These are phyloP conservation scores for Lentinus brumalis DNA, from an alignment of 768 basidiomycete genomes.

Conservation along the genomic window DNA sequence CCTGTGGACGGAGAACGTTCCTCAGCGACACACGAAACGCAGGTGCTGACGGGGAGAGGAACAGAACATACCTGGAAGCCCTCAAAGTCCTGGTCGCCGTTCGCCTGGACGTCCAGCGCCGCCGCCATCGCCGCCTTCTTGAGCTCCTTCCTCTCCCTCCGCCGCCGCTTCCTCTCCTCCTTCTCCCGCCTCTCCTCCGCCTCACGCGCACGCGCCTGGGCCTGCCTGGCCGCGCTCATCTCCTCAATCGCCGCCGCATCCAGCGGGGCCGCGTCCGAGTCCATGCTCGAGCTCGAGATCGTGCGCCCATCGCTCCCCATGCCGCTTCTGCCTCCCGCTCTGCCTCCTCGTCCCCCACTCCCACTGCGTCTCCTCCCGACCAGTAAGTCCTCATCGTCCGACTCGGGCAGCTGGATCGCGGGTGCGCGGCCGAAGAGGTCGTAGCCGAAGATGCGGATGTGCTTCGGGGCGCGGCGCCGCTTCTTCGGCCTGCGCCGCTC, in stretches of 20 bases:
- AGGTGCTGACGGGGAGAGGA: too few species aligned
- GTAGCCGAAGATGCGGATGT: conserved; percentile 64
- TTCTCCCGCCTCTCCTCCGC: conserved; percentile 42
- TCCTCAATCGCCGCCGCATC: conserved; percentile 58
- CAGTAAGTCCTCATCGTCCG: conserved; percentile 39
- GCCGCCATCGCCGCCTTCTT: conserved; percentile 43
- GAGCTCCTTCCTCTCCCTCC: conserved; percentile 48
- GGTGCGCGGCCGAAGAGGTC: conserved; percentile 66
- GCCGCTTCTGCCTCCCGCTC: not conserved
- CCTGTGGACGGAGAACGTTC: conserved; percentile 12
- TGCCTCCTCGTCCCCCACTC: not conserved
- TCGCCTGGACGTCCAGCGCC: conserved; percentile 32
- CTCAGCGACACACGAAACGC: too few species aligned
- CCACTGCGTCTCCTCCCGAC: not conserved
- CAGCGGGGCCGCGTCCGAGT: conserved; percentile 71
- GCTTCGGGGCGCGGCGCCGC: conserved; percentile 31
- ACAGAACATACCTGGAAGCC: conserved; percentile 61
- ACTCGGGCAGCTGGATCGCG: conserved; percentile 55
- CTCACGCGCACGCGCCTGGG: conserved; percentile 35
- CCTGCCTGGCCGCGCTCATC: conserved; percentile 46
- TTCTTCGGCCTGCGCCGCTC: conserved; percentile 28
- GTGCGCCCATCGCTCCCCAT: conserved; percentile 11
- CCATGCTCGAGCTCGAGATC: conserved; percentile 45
- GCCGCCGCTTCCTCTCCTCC: conserved; percentile 51
- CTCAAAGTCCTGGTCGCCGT: conserved; percentile 49